These are phyloP conservation scores for Hypoxylon sp. DNA, from an alignment of 2,329 filamentous ascomycete species.

Conservation along the genomic window DNA sequence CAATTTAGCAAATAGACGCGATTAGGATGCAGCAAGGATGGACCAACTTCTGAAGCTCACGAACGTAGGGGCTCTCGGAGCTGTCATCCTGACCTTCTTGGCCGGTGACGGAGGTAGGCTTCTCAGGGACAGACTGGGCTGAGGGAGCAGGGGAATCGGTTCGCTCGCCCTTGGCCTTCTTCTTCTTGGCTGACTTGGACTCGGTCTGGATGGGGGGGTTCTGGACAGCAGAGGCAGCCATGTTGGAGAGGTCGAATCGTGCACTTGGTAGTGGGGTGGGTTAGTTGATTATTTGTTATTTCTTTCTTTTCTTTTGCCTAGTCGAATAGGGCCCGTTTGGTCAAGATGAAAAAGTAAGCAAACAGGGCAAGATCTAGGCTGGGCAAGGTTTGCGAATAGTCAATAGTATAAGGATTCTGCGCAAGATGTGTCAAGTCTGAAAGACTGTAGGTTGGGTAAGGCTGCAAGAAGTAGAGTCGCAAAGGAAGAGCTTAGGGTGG, in stretches of 20 bases:
- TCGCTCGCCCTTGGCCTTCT: constrained; percentile 66
- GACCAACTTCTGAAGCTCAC: constrained; percentile 89
- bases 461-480: background rate
- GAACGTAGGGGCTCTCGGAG: constrained; percentile 80
- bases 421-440: constrained; percentile 7
- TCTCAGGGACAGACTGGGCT: constrained; percentile 57
- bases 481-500: background rate
- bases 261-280: constrained; percentile 1
- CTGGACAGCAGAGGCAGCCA: constrained; percentile 71
- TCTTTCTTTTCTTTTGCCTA: constrained; percentile 5
- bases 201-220: constrained; percentile 69
- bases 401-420: constrained; percentile 1
- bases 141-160: constrained; percentile 64
- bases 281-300: background rate
- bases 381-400: background rate
- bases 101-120: constrained; percentile 56
- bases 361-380: background rate
- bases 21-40: background rate
- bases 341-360: constrained; percentile 4
- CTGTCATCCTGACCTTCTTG: constrained; percentile 66
- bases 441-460: constrained; percentile 10
- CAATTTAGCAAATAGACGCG: constrained; percentile 22
- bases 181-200: constrained; percentile 73
- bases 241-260: constrained; percentile 45
- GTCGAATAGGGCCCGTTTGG: constrained; percentile 19